Base-by-base conservation (phyloP, 176 grass and related monocot species). In the Carex cristatella region DNA sequence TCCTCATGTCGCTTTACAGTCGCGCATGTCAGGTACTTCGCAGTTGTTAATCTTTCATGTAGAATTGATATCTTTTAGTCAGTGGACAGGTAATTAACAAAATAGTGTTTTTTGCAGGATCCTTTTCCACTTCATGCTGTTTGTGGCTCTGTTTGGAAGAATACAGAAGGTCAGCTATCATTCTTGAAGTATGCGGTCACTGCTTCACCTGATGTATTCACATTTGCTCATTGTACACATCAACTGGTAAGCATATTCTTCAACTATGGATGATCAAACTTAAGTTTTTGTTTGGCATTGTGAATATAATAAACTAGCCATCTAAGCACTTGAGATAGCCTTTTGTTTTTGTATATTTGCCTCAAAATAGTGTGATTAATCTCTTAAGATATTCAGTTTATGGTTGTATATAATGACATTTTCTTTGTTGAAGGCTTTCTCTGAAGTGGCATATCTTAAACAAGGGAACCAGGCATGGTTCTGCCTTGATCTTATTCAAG, bases 91-190 rank as follows among this genome's bases (percentile, higher is more conserved):
- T 74, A 31, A 66, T 68, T 40, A 40, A 95, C 44, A 69, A 81
- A 67, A 91, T 83, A 65, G 66, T 77, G 38, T 83, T 88, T 64
- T 58, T 9, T 86, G 32, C 79, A 95, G 91, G 89, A 98, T 87
- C 95, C 89, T 66, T 98, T 98, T 87, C 93, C 95, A 13, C 93
- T 95, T 87, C 82, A 95, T 87, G 93, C 89, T 23, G 73, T 95
- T 79, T 98, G 91, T 87, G 93, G 93, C 54, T 93, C 93, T 80
- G 77, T 93, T 37, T 98, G 95, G 95, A 98, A 90, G 66, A 95
- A 95, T 94, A 88, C 88, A 86, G 93, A 98, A 88, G 95, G 93
- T 57, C 95, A 95, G 27, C 66, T 98, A 72, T 98, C 95, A 69
- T 92, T 98, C 59, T 88, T 98, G 69, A 95, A 90, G 86, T 85